Evolutionary conservation across 2,329 filamentous ascomycete genomes (phyloP).

Genomic region (Venturia carpophila): DNA sequence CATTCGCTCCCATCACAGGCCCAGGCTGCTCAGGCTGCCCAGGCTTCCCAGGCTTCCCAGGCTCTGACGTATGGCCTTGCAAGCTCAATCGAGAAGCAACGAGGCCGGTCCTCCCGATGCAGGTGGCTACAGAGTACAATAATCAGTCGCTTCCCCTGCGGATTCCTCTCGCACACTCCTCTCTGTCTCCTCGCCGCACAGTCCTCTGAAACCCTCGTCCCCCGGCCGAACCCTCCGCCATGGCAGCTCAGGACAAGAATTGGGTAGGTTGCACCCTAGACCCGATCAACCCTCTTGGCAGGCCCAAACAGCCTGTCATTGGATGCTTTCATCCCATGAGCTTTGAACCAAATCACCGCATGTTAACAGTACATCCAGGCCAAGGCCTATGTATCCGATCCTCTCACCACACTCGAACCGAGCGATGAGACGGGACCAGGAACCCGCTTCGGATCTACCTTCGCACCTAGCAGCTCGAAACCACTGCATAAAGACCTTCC

Average conservation of each 20-base stretch:
- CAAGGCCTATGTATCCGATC: slow-evolving; percentile 59
- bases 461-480: slow-evolving; percentile 27
- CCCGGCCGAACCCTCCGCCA: not conserved
- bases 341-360: not conserved
- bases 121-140: not conserved
- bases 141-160: not conserved
- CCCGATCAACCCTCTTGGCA: not conserved
- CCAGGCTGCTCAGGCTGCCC: not conserved
- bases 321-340: not conserved
- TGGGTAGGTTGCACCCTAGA: slow-evolving; percentile 5
- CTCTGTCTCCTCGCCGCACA: not conserved
- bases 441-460: slow-evolving; percentile 46
- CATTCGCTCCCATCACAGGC: not conserved
- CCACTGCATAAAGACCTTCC: slow-evolving; percentile 23
- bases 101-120: not conserved
- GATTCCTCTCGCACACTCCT: not conserved
- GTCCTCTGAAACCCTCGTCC: too few species aligned
- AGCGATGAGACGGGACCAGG: slow-evolving; percentile 60
- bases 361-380: slow-evolving; percentile 41
- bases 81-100: not conserved
- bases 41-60: not conserved
- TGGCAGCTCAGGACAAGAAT: slow-evolving; percentile 17
- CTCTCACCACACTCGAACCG: slow-evolving; percentile 59
- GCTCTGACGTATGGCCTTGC: not conserved
- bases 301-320: slow-evolving; percentile 3